Conservation (phyloP, 202 grass and related monocot species). For the Digitaria exilis region DNA sequence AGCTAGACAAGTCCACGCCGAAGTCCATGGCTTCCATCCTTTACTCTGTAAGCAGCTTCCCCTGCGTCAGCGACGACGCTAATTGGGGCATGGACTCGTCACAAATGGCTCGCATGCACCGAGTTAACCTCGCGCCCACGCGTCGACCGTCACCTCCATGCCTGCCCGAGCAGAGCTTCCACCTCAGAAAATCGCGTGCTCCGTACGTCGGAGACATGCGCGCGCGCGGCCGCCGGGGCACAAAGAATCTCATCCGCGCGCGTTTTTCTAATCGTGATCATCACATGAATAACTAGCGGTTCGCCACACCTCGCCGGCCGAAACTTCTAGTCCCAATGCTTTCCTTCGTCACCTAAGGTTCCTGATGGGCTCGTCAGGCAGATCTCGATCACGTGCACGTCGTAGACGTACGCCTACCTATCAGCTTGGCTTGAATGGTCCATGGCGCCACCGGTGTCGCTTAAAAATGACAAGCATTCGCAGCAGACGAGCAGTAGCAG, state of each 20-base stretch:
- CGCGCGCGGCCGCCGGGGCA: background rate
- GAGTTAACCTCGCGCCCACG: background rate
- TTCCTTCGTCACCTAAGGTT: background rate
- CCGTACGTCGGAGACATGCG: background rate
- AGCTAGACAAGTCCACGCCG: no score
- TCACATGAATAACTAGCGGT: background rate
- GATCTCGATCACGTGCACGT: background rate
- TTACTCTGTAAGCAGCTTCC: background rate
- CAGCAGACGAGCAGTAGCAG: no score
- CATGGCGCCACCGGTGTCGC: background rate
- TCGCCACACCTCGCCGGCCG: background rate
- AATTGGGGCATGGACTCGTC: background rate
- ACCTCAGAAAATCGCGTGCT: no score
- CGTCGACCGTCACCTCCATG: no score
- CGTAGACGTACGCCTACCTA: background rate
- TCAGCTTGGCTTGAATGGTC: no score
- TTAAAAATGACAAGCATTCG: background rate
- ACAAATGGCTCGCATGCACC: conserved; percentile 33
- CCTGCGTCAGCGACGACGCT: conserved; percentile 10
- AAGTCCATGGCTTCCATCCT: no score
- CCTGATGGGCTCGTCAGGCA: background rate
- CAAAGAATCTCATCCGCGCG: background rate
- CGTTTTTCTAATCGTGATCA: background rate
- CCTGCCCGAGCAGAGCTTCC: no score
- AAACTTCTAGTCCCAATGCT: background rate